phyloP scores from a whole-genome alignment of 768 basidiomycete genomes.

The Tephrocybe sp. region DNA sequence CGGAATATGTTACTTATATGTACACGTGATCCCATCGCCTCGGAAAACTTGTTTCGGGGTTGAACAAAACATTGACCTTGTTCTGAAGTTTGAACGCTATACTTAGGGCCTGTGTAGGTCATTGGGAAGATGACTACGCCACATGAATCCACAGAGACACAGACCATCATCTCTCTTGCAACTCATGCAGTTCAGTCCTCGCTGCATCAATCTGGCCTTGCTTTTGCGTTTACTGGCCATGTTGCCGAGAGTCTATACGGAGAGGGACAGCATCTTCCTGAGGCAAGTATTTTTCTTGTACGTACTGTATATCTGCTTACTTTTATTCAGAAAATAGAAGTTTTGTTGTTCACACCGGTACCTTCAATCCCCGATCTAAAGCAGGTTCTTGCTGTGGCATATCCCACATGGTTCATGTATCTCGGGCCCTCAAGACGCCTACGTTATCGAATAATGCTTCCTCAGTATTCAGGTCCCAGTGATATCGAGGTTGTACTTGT shows the following conservation, averaged over 20 bases:
- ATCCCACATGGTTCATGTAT: slow-evolving; percentile 7
- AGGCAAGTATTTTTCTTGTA: neutral
- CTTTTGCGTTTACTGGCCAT: slow-evolving; percentile 4
- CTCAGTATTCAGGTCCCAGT: neutral
- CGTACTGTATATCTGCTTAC: neutral
- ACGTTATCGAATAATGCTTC: neutral
- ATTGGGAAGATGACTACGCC: no score
- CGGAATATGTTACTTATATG: no score
- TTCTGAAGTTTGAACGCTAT: no score
- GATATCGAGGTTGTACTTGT: slow-evolving; percentile 10
- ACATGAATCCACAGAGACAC: no score
- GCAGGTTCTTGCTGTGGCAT: neutral
- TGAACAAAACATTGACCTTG: no score
- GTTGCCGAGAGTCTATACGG: slow-evolving; percentile 1
- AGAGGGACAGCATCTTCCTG: neutral
- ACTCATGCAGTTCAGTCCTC: neutral
- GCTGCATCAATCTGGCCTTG: neutral
- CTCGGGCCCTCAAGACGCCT: neutral
- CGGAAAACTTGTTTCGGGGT: no score
- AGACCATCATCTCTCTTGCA: neutral
- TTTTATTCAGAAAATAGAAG: slow-evolving; percentile 1
- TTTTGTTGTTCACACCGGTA: neutral
- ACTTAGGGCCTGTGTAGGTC: no score
- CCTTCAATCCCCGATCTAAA: slow-evolving; percentile 3
- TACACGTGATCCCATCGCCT: no score